Evolutionary conservation across 1,284 basidiomycete species (phyloP), one percentile per base, ranked within the genome.

Genomic region (Singerocomus rubriflavus): DNA sequence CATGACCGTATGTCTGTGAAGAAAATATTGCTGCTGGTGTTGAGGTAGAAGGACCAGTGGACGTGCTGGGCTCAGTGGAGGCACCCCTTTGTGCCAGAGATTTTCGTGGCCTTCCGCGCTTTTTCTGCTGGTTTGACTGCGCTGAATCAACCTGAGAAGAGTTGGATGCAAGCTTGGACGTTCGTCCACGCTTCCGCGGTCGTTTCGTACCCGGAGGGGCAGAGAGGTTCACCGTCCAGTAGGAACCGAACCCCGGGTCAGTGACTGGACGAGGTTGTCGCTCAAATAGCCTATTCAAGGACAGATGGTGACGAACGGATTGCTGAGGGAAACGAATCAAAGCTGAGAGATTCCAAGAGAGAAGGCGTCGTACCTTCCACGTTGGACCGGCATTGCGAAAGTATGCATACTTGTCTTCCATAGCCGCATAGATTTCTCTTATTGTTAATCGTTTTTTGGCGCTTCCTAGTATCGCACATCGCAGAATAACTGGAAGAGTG

Each of bases 201-300:
- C 88, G 79, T 67, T 90, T 90, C 4, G 88, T 89, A 21, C 87
- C 88, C 4, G 86, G 88, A 13, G 88, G 87, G 16, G 87, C 88
- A 47, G 78, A 69, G 16, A 90, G 75, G 64, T 90, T 90, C 16
- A 90, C 87, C 30, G 86, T 89, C 87, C 87, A 90, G 62, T 90
- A 89, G 14, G 87, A 90, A 29, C 87, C 87, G 64, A 88, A 88
- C 7, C 87, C 88, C 12, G 88, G 88, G 63, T 90, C 87, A 25
- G 86, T 87, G 3, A 85, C 84, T 8, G 88, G 88, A 47, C 88
- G 78, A 17, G 85, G 83, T 58, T 88, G 84, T 46, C 85, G 77
- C 66, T 90, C 88, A 59, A 90, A 90, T 7, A 90, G 69, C 42
- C 85, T 79, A 67, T 89, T 90, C 45, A 90, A 69, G 17, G 88